These are phyloP conservation scores for Jaltomata sinuosa DNA, from an alignment of 257 asterid species.

Conservation along the genomic window DNA sequence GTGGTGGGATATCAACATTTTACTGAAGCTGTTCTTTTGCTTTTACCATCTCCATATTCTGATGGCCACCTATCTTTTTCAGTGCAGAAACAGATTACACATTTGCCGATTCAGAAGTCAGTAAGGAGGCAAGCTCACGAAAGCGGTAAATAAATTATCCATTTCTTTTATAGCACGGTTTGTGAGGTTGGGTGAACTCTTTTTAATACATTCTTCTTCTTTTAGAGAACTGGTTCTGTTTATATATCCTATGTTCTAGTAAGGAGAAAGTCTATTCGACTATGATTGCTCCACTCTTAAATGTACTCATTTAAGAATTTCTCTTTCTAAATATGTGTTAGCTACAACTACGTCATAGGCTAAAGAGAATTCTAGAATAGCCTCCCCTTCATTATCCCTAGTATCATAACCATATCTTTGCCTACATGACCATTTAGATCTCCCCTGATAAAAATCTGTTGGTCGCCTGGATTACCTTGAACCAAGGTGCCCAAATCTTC, in stretches of 20 bases:
- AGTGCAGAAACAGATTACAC: conserved; percentile 14
- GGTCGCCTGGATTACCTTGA: neutral
- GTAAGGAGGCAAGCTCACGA: conserved; percentile 15
- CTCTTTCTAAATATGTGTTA: neutral
- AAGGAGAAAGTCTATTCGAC: neutral
- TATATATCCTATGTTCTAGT: neutral
- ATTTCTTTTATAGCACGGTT: neutral
- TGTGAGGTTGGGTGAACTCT: neutral
- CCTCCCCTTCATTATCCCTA: neutral
- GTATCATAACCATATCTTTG: neutral
- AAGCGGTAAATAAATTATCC: conserved; percentile 6
- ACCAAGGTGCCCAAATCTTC: neutral
- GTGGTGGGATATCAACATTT: neutral
- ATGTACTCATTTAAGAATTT: neutral
- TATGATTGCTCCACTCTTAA: neutral
- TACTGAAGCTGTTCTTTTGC: neutral
- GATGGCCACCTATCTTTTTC: conserved; percentile 1
- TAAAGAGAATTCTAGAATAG: neutral
- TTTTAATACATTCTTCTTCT: neutral
- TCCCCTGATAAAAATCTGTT: neutral
- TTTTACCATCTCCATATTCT: neutral
- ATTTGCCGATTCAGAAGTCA: conserved; percentile 14
- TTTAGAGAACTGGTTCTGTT: neutral
- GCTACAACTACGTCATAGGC: neutral
- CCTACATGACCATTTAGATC: neutral